phyloP scores from a whole-genome alignment of 106 monocot genomes.

The Agapanthus africanus region DNA sequence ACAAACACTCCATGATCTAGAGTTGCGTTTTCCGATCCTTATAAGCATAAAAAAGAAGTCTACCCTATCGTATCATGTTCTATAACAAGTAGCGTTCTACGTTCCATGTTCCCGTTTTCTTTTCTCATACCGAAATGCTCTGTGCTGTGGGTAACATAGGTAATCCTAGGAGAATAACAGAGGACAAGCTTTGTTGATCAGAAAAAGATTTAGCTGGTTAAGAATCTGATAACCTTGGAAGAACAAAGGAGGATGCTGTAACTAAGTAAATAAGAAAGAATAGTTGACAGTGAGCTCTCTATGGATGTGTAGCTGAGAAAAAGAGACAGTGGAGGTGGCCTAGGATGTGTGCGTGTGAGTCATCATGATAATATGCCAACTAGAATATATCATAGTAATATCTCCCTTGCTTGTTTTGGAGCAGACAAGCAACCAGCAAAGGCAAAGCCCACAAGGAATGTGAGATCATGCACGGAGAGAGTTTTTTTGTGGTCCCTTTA shows the following conservation, averaged over 20 bases:
- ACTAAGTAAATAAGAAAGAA: neutral
- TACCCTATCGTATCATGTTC: no score
- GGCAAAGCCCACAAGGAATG: neutral
- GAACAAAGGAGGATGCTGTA: no score
- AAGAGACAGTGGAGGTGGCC: neutral
- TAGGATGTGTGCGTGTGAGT: neutral
- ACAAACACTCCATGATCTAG: no score
- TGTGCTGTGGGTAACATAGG: no score
- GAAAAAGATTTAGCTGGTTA: neutral
- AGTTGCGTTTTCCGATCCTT: no score
- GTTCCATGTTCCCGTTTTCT: no score
- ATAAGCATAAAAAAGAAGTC: no score
- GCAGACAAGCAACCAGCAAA: conserved; percentile 6
- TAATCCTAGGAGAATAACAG: neutral
- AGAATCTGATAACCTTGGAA: neutral
- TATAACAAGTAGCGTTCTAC: no score
- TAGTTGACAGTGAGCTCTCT: neutral
- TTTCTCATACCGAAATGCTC: no score
- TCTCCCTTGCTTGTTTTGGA: conserved; percentile 10
- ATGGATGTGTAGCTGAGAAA: neutral
- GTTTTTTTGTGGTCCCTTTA: neutral
- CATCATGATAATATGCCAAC: neutral
- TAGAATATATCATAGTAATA: neutral
- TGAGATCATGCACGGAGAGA: neutral
- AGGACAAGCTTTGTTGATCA: neutral